Evolutionary conservation across 108 stramenopile species (phyloP), one percentile per base, ranked within the genome.

Genomic region (Cyclotella sp.): DNA sequence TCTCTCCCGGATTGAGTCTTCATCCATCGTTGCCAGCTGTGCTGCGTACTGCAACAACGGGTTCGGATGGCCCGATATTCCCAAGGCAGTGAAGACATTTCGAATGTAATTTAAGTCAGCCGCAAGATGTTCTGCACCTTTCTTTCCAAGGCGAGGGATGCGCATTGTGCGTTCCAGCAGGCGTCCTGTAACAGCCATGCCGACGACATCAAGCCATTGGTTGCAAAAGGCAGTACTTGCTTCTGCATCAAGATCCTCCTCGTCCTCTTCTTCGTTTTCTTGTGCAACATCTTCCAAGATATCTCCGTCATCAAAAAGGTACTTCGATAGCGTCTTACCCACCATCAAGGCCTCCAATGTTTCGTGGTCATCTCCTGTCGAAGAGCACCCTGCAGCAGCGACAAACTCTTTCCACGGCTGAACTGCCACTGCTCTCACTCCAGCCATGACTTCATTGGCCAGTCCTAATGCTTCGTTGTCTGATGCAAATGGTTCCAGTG

Each of bases 401-500:
- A 89, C 79, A 75, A 95, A 91, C 29, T 93, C 90, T 30, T 79
- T 83, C 94, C 94, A 95, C 22, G 89, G 85, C 43, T 90, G 85
- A 14, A 91, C 63, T 4, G 91, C 90, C 43, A 95, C 90, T 43
- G 87, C 85, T 42, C 72, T 81, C 6, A 93, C 84, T 40, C 77
- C 84, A 9, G 40, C 44, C 94, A 95, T 95, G 47, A 89, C 91
- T 73, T 92, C 89, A 74, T 90, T 92, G 24, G 91, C 94, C 53
- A 95, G 46, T n/a, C 82, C 81, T 30, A 95, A 68, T 3, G 89
- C 77, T 42, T 88, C 81, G 14, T 67, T 63, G 72, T 92, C 89
- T 15, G 89, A 92, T 9, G 94, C 90, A 85, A 95, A 93, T 5
- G 94, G 94, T 68, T 95, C 94, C 55, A 95, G 79, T 16, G 90